Evolutionary conservation across 768 basidiomycete genomes (phyloP).

Genomic region (Exidia glandulosa): DNA sequence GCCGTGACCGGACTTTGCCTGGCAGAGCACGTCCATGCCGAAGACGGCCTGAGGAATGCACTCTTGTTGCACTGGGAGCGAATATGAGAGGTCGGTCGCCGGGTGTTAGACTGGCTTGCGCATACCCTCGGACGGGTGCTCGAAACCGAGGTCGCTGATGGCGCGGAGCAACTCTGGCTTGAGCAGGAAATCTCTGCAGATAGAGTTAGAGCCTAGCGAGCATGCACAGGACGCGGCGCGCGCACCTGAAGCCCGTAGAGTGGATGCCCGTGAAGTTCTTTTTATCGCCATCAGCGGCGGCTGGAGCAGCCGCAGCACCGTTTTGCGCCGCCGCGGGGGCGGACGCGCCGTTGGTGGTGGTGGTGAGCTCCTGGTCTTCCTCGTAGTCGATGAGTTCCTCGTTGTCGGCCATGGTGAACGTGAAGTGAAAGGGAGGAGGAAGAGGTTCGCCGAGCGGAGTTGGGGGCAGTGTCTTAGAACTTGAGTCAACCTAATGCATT

Average conservation of each 20-base stretch:
- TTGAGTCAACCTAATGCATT: too few relatives aligned
- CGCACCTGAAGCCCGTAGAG: slow-evolving; percentile 97
- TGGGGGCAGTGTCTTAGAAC: too few relatives aligned
- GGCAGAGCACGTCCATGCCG: slow-evolving; percentile 98
- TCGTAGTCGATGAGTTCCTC: slow-evolving; percentile 94
- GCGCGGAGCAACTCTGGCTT: slow-evolving; percentile 95
- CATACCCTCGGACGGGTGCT: slow-evolving; percentile 97
- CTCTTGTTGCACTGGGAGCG: slow-evolving; percentile 85
- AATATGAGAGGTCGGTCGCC: background rate
- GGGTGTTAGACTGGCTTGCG: slow-evolving; percentile 1
- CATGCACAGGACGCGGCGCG: slow-evolving; percentile 6
- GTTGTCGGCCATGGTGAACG: slow-evolving; percentile 69
- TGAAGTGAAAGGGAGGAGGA: slow-evolving; percentile 15
- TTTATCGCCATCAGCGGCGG: slow-evolving; percentile 66
- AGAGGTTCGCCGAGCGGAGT: background rate
- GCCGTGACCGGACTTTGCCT: slow-evolving; percentile 97
- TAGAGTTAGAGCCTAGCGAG: slow-evolving; percentile 9
- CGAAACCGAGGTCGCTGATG: slow-evolving; percentile 98
- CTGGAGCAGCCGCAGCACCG: slow-evolving; percentile 40
- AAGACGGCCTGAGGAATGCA: slow-evolving; percentile 99
- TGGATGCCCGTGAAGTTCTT: slow-evolving; percentile 99
- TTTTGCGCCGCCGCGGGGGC: slow-evolving; percentile 23
- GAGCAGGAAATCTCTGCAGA: slow-evolving; percentile 82
- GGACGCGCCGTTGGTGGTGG: slow-evolving; percentile 40
- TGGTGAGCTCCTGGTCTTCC: slow-evolving; percentile 73